Evolutionary conservation across 2,329 filamentous ascomycete species (phyloP), one percentile per base, ranked within the genome.

Genomic region (Sporothrix protearum): DNA sequence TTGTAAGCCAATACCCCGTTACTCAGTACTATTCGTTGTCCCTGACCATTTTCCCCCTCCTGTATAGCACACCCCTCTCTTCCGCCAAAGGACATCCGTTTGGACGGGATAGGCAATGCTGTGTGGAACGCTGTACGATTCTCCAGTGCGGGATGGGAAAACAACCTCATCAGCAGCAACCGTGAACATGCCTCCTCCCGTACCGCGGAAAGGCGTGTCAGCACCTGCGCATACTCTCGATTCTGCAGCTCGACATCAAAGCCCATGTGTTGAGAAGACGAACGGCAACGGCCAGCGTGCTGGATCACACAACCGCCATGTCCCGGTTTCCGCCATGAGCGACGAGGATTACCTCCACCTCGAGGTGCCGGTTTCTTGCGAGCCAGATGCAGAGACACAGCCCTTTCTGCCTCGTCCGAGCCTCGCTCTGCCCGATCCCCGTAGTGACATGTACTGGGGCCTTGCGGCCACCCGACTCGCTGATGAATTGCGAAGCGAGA

Each of bases 401-500:
- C 16, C 69, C n/a, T 47, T 71, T 2, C 3, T 72, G 2, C 71
- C 68, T 6, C 68, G 33, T 9, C 68, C 68, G 16, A 72, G 53
- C n/a, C 33, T 70, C 22, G 53, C 42, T n/a, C 53, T 51, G 36
- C 71, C 71, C 1, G 49, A 72, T 14, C 67, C 71, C 4, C 71
- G 71, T 3, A 39, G 67, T n/a, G 71, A 69, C 22, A 49, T 72
- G 59, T 10, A 19, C 22, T 64, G 42, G 55, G 45, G 45, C n/a
- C 57, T 64, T 16, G 45, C 25, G n/a, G 71, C 49, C 16, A 51
- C 36, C 3, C 16, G 14, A 8, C 68, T 64, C 14, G 25, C n/a
- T 14, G 45, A 64, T 10, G 68, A 53, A 14, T 19, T 42, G 1
- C 12, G 61, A n/a, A 47, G 25, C 22, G 42, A 69, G 39, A 47